Evolutionary conservation across 192 early-diverging fungal species (phyloP), one percentile per base, ranked within the genome.

Genomic region (Phlyctochytrium planicorne): DNA sequence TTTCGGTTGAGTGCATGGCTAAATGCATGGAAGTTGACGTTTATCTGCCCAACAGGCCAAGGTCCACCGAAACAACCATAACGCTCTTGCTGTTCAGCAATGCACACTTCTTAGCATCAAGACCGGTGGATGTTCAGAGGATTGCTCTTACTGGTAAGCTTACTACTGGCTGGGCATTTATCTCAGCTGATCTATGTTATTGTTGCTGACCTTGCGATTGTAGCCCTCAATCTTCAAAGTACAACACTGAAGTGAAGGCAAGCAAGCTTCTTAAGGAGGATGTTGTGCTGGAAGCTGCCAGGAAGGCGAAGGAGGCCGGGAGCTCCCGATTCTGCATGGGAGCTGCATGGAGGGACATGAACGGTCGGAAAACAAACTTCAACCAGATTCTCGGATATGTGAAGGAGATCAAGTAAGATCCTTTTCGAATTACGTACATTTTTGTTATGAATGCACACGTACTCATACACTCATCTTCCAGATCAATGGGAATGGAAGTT

Each of bases 271-370:
- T 91, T 55, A 84, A 87, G 53, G 80, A 82, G 16, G 88, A 84
- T 60, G 87, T 82, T 52, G 90, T 93, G 20, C 70, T 93, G 24
- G 75, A 80, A 14, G 89, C 89, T 63, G 91, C 91, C 10, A 77
- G 79, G 31, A 80, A 79, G 50, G 91, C 91, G 59, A 90, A 90
- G 70, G 89, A 86, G 52, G 90, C 89, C 34, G 91, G 91, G 29
- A 82, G 79, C 47, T 90, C 89, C 33, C 83, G 91, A 52, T 93
- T 93, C 79, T 93, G 91, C 72, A 93, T 93, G 91, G 91, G 91
- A 62, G 90, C 91, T 62, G 91, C 91, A 23, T 93, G 91, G 91
- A 79, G 91, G 69, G 90, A 91, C 70, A 66, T 91, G 36, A 76
- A 86, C 29, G 91, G 91, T 37, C 85, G 91, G 47, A 93, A 91